Conservation (phyloP, 2,329 filamentous ascomycete genomes). For the Xylariaceae sp. region DNA sequence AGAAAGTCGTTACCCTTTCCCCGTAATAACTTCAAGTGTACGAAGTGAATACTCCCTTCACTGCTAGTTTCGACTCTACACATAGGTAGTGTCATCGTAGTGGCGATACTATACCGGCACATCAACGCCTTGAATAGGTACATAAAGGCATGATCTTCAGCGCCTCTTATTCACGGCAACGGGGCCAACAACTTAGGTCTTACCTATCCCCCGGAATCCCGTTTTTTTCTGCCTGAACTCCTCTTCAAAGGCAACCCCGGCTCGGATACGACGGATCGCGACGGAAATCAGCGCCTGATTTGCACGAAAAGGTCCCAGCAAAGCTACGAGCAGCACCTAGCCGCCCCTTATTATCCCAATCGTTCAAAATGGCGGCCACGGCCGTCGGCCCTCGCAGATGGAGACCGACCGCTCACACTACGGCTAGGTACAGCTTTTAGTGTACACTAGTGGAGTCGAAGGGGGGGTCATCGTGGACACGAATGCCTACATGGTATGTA, state of each 20-base stretch:
- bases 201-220: no score
- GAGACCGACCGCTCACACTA: background rate
- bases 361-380: background rate
- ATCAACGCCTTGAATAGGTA: background rate
- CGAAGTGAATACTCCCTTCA: no score
- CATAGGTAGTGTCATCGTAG: no score
- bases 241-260: no score
- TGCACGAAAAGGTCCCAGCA: background rate
- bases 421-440: background rate
- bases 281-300: background rate
- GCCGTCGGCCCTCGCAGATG: background rate
- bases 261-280: background rate
- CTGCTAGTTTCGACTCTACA: no score
- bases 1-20: no score
- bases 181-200: no score
- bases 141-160: conserved; percentile 15
- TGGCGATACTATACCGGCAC: background rate
- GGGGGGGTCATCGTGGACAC: background rate
- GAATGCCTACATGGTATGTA: background rate
- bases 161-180: background rate
- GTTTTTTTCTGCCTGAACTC: no score
- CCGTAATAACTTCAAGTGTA: no score
- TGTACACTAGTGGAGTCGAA: background rate
- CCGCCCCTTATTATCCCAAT: background rate
- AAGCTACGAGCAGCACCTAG: background rate